These are phyloP conservation scores for Cymbopogon citratus DNA, from an alignment of 176 grass and related monocot genomes.

Conservation along the genomic window DNA sequence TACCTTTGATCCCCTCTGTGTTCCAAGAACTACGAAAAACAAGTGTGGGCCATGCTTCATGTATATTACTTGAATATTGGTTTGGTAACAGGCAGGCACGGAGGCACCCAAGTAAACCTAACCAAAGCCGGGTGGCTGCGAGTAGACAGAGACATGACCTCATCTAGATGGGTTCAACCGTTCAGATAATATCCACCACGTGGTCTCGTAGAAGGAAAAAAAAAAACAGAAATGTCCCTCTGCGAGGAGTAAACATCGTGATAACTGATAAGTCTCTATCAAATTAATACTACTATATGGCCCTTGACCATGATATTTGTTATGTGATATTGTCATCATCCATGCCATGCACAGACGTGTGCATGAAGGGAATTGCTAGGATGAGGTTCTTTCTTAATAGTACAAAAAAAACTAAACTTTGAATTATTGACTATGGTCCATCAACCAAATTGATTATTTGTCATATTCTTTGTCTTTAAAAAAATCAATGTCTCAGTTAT, in stretches of 20 bases:
- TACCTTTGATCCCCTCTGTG: background rate
- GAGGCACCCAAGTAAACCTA: background rate
- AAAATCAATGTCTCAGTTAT: no score
- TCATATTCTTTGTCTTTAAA: no score
- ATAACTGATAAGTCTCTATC: background rate
- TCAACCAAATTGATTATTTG: no score
- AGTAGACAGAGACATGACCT: background rate
- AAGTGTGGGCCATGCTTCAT: background rate
- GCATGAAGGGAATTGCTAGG: background rate
- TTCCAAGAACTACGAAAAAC: constrained; percentile 13
- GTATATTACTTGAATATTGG: background rate
- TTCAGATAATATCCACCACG: background rate
- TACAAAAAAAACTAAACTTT: no score
- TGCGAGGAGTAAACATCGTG: background rate
- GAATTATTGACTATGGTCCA: no score
- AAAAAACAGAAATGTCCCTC: background rate
- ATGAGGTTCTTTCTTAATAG: no score
- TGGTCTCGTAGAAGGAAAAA: background rate
- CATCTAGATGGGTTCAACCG: constrained; percentile 6
- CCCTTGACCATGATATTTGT: background rate
- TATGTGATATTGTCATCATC: background rate
- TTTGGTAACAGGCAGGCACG: background rate
- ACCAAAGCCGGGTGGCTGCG: background rate
- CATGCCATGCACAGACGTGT: background rate
- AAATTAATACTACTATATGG: background rate